Conservation (phyloP, 495 filamentous ascomycete species). For the Penicillium cataractarum region DNA sequence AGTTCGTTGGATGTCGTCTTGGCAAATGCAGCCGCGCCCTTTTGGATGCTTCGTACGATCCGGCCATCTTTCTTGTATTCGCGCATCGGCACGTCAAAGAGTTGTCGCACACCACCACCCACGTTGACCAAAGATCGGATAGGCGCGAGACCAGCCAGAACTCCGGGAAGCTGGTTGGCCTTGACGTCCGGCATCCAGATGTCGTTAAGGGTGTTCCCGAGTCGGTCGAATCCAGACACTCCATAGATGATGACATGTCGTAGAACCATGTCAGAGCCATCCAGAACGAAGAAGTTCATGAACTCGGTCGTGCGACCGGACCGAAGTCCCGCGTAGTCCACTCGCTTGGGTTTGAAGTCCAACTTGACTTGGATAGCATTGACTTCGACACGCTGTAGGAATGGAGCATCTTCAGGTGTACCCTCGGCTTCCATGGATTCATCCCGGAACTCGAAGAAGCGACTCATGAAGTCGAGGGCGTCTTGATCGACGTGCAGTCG, state of each 20-base stretch:
- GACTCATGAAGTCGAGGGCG: constrained; percentile 92
- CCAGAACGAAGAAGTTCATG: constrained; percentile 97
- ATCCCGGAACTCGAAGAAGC: constrained; percentile 98
- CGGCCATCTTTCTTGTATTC: constrained; percentile 95
- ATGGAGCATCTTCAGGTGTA: constrained; percentile 72
- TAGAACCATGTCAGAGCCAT: constrained; percentile 83
- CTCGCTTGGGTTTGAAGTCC: constrained; percentile 97
- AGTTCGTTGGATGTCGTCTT: constrained; percentile 91
- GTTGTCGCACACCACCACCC: constrained; percentile 78
- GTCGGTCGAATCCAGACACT: constrained; percentile 82
- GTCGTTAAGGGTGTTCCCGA: constrained; percentile 87
- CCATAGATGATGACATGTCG: constrained; percentile 91
- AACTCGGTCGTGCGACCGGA: constrained; percentile 98
- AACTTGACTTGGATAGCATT: constrained; percentile 79
- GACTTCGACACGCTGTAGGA: constrained; percentile 88
- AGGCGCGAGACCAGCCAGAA: constrained; percentile 87
- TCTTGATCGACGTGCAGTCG: constrained; percentile 97
- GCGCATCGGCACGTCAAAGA: constrained; percentile 84
- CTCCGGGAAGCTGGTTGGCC: constrained; percentile 82
- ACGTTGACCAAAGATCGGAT: constrained; percentile 90
- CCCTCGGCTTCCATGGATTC: constrained; percentile 57
- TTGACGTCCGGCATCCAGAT: constrained; percentile 98
- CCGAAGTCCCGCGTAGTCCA: constrained; percentile 92
- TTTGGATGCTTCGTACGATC: constrained; percentile 86
- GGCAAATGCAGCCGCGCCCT: constrained; percentile 85